Percentiles rank a stretch among this genome's conserved stretches.
These are phyloP conservation scores for Hypoxylon trugodes DNA, from an alignment of 495 filamentous ascomycete genomes.

Conservation along the genomic window DNA sequence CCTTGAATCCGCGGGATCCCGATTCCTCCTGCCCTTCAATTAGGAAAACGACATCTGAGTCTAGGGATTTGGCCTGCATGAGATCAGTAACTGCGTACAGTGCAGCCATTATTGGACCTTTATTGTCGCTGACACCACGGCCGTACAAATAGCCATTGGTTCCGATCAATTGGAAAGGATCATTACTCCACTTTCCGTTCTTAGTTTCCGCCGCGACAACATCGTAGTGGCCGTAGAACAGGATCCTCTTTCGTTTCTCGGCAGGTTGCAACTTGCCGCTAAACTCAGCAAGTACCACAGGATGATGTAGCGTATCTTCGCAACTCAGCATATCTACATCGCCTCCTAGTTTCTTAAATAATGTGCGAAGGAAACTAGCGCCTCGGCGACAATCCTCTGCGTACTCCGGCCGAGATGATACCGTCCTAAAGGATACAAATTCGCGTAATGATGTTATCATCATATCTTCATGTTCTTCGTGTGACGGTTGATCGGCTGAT, in stretches of 20 bases:
- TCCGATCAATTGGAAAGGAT: constrained; percentile 86
- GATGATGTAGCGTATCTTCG: constrained; percentile 74
- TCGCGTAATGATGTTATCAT: constrained; percentile 83
- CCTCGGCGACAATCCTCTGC: constrained; percentile 91
- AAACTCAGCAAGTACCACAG: constrained; percentile 90
- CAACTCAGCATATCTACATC: constrained; percentile 85
- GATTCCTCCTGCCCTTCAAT: constrained; percentile 98
- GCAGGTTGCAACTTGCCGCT: constrained; percentile 67
- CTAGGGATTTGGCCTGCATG: constrained; percentile 75
- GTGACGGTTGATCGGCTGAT: constrained; percentile 42
- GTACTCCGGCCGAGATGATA: constrained; percentile 84
- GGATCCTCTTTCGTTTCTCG: constrained; percentile 76
- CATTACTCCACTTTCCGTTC: constrained; percentile 78
- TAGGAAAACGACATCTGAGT: constrained; percentile 88
- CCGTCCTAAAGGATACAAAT: constrained; percentile 88
- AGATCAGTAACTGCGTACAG: constrained; percentile 92
- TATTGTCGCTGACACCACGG: constrained; percentile 97
- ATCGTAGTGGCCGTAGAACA: constrained; percentile 99
- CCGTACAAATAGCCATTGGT: constrained; percentile 94
- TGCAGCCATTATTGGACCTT: constrained; percentile 91
- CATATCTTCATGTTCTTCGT: constrained; percentile 63
- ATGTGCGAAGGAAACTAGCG: constrained; percentile 84
- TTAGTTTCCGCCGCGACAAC: constrained; percentile 92
- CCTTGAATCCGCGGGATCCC: constrained; percentile 86
- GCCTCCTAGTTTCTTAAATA: constrained; percentile 91